phyloP scores from a whole-genome alignment of 1,139 yeast genomes.

The Zygoascus meyerae region DNA sequence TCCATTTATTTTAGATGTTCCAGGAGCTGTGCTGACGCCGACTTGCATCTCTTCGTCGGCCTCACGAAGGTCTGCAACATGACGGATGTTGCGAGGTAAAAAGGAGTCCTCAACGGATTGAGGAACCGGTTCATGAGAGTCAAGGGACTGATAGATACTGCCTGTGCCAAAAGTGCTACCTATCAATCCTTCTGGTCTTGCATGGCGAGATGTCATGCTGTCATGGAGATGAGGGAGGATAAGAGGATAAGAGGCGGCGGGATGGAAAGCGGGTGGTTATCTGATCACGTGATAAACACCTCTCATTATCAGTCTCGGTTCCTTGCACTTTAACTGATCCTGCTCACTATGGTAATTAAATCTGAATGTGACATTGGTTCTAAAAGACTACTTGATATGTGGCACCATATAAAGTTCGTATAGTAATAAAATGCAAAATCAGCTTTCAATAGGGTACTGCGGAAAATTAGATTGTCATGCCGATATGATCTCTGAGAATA shows the following conservation, averaged over 20 bases:
- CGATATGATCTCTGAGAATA: no score
- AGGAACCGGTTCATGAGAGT: conserved; percentile 3
- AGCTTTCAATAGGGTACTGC: no score
- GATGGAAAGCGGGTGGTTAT: conserved; percentile 1
- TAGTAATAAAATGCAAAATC: no score
- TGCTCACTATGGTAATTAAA: no score
- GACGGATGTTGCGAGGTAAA: background rate
- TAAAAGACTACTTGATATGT: no score
- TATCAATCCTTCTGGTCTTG: conserved; percentile 1
- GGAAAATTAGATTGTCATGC: no score
- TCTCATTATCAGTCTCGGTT: no score
- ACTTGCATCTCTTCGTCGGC: conserved; percentile 7
- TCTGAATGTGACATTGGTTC: no score
- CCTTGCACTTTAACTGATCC: no score
- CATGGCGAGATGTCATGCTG: conserved; percentile 4
- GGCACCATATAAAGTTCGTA: no score
- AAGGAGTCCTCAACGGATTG: background rate
- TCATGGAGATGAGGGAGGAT: background rate
- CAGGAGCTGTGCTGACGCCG: background rate
- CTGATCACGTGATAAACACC: background rate
- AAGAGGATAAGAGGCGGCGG: conserved; percentile 3
- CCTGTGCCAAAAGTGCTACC: conserved; percentile 19
- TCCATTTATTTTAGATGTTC: background rate
- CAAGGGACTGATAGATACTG: conserved; percentile 17
- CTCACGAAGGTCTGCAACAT: background rate